Evolutionary conservation across 1,284 basidiomycete genomes (phyloP).

Genomic region (Cutaneotrichosporon spelunceum): DNA sequence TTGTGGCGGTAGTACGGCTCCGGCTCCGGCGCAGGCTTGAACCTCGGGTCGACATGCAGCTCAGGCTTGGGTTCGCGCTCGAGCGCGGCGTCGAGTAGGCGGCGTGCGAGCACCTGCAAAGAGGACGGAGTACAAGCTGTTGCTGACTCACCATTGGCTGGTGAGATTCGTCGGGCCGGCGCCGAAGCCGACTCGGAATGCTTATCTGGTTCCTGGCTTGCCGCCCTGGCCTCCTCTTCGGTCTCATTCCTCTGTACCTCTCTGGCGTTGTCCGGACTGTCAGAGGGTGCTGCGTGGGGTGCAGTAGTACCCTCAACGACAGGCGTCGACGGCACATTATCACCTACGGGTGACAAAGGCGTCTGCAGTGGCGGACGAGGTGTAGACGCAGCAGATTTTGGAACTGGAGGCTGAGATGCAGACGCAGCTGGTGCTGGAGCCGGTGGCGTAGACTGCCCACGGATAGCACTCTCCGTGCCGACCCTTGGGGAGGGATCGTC

Average conservation of each 20-base stretch:
- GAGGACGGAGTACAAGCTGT: background rate
- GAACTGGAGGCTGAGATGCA: background rate
- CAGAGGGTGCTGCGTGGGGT: background rate
- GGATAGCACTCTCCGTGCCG: background rate
- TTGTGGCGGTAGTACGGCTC: background rate
- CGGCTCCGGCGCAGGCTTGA: background rate
- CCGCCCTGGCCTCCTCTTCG: background rate
- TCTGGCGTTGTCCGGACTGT: background rate
- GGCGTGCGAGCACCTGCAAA: slow-evolving; percentile 4
- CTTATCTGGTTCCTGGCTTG: slow-evolving; percentile 18
- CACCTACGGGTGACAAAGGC: background rate
- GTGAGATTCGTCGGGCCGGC: background rate
- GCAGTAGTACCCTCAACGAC: background rate
- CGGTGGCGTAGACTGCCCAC: background rate
- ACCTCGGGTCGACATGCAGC: background rate
- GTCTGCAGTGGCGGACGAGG: background rate
- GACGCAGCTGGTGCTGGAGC: background rate
- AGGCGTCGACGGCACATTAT: background rate
- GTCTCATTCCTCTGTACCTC: background rate
- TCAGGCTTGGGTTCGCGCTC: slow-evolving; percentile 14
- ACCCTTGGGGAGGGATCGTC: background rate
- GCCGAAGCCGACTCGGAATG: background rate
- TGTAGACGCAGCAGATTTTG: background rate
- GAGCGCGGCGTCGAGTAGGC: slow-evolving; percentile 18
- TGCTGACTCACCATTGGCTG: background rate